These are phyloP conservation scores for Populus hybrid DNA, from an alignment of 441 rosid species.

Conservation along the genomic window DNA sequence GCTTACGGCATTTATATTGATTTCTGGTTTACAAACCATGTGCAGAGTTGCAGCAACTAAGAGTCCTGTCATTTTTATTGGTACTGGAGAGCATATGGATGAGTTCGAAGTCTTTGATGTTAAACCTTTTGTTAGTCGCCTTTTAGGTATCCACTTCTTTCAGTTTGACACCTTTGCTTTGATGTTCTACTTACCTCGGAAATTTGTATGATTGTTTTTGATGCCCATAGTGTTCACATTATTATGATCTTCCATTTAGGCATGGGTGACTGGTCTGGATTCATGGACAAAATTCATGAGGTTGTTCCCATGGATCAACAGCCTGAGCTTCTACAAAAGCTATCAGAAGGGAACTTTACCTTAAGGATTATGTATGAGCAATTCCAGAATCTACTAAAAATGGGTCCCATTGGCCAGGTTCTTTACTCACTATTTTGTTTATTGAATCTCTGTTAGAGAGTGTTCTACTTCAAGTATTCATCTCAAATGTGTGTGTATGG, in stretches of 20 bases:
- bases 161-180: conserved; percentile 1
- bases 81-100: conserved; percentile 93
- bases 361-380: conserved; percentile 95
- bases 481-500: background rate
- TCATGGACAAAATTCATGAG: conserved; percentile 92
- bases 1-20: background rate
- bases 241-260: conserved; percentile 44
- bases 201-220: conserved; percentile 23
- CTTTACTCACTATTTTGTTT: background rate
- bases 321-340: conserved; percentile 93
- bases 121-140: conserved; percentile 87
- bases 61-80: conserved; percentile 89
- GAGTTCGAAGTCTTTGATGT: conserved; percentile 92
- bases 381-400: conserved; percentile 79
- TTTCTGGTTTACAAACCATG: background rate
- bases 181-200: background rate
- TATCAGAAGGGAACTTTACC: conserved; percentile 83
- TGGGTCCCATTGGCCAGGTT: conserved; percentile 95
- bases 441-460: background rate
- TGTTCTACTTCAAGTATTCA: background rate
- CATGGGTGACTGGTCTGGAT: conserved; percentile 96
- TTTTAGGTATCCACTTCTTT: conserved; percentile 50
- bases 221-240: conserved; percentile 4
- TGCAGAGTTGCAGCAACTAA: conserved; percentile 89
- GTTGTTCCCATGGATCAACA: conserved; percentile 98